Base-by-base conservation (phyloP, 306 rosid genomes). In the Prunus padus region DNA sequence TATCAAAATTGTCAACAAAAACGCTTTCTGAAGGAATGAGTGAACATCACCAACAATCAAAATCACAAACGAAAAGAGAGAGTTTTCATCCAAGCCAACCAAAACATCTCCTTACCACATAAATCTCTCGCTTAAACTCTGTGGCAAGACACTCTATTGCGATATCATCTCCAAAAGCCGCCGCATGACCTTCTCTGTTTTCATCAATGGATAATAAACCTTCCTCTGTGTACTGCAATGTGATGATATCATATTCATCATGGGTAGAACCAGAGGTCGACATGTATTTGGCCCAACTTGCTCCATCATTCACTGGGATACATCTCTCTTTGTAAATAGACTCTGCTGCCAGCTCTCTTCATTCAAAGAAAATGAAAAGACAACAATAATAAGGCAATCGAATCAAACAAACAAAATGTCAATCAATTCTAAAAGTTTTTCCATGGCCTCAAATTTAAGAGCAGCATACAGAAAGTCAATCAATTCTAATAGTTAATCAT, bases 91-190 rank as follows among this genome's bases (percentile, higher is more conserved):
- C 23, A 77, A 72, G 67, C 37, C 49, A 77, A 65, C 63, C 54
- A 63, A 49, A 51, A 67, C 19, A 11, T 44, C n/a, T 75, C 50
- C 92, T 87, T 86, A 95, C 99, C 91, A 95, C 99, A 73, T 82
- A 95, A 2, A 95, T 89, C 80, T 95, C 99, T 46, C 99, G 90
- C 80, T 90, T 87, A 83, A 95, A 95, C 84, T 95, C 97, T 4
- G 97, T 95, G 23, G 99, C 97, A 72, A 95, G 99, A 78, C 99
- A 95, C 77, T 92, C 97, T n/a, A 92, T 95, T 42, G 99, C 99
- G 71, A 92, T 90, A 76, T 95, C 99, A 76, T 95, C 99, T 8
- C 99, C 99, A 52, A 95, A 95, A 49, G 99, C 99, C 20, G 97
- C 99, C 10, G 97, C 99, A 71, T 88, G 97, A 42, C 99, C 99